Base-by-base conservation (phyloP, 2,329 filamentous ascomycete species). In the Colletotrichum noveboracense region DNA sequence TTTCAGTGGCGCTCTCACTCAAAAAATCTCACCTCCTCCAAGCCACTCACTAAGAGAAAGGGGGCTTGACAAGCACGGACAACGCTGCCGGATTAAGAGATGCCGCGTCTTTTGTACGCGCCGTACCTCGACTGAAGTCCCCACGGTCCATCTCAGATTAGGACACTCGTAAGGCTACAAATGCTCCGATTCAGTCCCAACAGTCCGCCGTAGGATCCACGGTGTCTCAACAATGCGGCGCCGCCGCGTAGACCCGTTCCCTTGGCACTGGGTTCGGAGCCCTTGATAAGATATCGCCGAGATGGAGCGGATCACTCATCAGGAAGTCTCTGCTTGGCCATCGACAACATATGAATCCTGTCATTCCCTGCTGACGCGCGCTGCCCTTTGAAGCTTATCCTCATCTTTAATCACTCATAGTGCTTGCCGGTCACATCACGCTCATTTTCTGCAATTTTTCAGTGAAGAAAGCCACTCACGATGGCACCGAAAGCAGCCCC, bases 401-500 rank as follows among this genome's bases (percentile, higher is more conserved):
- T 52, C 43, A 21, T 52, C 21, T 12, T 64, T 64, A 38, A 34
- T 24, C n/a, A 8, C 36, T 18, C 1, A 21, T 3, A 7, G n/a
- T 12, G 6, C 7, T 30, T 2, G 6, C n/a, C 4, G 3, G 1
- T 18, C 43, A 30, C 0, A 12, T 24, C 14, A 21, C 52, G 28
- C 66, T 60, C 55, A 61, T 12, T 16, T 26, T 8, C 36, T 36
- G 13, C 8, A 28, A 1, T 38, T 64, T 13, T 28, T 38, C n/a
- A 6, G 21, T 12, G 3, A 32, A 28, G 3, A 6, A n/a, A 30
- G 1, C 0, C 2, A 28, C 61, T 30, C 55, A 58, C 61, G 34
- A 64, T 75, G 75, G 16, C 65, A n/a, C 21, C 48, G 2, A 81
- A 81, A 62, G 26, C 66, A 10, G 76, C 81, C 18, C 68, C 78